Conservation (phyloP, 306 rosid genomes). For the Lathyrus aphaca region DNA sequence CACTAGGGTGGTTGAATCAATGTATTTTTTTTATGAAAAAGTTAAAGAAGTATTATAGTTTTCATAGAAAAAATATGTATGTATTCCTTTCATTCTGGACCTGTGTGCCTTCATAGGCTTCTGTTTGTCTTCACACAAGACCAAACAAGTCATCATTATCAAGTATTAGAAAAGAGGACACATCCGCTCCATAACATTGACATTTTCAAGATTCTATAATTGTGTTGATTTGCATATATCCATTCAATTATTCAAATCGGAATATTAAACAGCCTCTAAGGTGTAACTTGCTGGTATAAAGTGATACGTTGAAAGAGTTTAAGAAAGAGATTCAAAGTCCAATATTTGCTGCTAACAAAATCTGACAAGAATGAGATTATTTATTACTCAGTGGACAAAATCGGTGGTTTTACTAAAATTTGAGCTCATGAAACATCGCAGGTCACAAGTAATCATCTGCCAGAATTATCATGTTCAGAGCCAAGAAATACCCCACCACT, state of each 20-base stretch:
- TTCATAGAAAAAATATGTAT: slow-evolving; percentile 20
- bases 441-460: slow-evolving; percentile 27
- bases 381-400: neutral
- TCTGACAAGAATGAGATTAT: slow-evolving; percentile 1
- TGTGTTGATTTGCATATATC: neutral
- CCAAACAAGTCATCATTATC: slow-evolving; percentile 29
- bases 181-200: slow-evolving; percentile 17
- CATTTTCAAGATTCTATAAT: neutral
- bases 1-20: no score
- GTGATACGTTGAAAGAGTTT: neutral
- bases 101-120: slow-evolving; percentile 1
- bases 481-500: slow-evolving; percentile 38
- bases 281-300: neutral
- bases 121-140: slow-evolving; percentile 28
- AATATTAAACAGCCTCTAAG: neutral
- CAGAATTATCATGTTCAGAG: slow-evolving; percentile 24
- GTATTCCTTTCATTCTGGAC: slow-evolving; percentile 21
- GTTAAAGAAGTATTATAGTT: neutral
- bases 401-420: neutral
- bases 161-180: slow-evolving; percentile 12
- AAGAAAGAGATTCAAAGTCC: neutral
- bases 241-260: neutral
- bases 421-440: slow-evolving; percentile 16
- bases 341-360: neutral
- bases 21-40: neutral